Percentiles rank a stretch among this genome's conserved stretches.
phyloP scores from a whole-genome alignment of 148 eudicot species.

The Rhododendron mucronatum region DNA sequence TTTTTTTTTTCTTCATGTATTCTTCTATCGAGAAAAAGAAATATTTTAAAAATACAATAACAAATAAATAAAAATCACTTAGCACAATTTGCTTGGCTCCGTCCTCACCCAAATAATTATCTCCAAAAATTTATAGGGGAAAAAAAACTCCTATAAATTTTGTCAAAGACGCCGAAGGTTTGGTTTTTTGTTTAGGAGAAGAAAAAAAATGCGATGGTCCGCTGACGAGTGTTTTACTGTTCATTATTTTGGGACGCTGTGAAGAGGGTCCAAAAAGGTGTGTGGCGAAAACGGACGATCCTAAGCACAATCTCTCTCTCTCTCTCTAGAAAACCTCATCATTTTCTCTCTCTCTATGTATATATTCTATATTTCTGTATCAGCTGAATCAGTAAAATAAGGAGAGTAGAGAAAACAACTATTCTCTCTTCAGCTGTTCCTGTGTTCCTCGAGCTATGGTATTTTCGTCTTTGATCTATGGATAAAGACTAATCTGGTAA shows the following conservation, averaged over 20 bases:
- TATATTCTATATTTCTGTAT: background rate
- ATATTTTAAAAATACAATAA: too few species aligned
- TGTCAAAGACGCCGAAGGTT: background rate
- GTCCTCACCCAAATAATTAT: too few species aligned
- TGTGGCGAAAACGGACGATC: slow-evolving; percentile 38
- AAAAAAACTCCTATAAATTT: too few species aligned
- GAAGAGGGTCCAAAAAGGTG: slow-evolving; percentile 15
- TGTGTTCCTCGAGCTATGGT: background rate
- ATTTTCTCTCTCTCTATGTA: background rate
- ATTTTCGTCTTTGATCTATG: background rate
- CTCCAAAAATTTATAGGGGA: too few species aligned
- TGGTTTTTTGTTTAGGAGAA: too few species aligned
- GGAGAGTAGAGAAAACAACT: background rate
- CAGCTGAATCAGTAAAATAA: background rate
- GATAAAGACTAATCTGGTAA: slow-evolving; percentile 2
- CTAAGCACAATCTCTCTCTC: slow-evolving; percentile 19
- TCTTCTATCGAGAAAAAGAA: too few species aligned
- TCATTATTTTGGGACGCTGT: slow-evolving; percentile 15
- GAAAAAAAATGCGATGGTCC: background rate
- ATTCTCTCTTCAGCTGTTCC: background rate
- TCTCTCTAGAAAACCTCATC: background rate
- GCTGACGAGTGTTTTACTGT: background rate
- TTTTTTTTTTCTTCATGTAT: too few species aligned
- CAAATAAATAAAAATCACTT: too few species aligned
- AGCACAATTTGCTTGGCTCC: too few species aligned